phyloP scores from a whole-genome alignment of 495 filamentous ascomycete genomes.

The Aspergillus conjunctus region DNA sequence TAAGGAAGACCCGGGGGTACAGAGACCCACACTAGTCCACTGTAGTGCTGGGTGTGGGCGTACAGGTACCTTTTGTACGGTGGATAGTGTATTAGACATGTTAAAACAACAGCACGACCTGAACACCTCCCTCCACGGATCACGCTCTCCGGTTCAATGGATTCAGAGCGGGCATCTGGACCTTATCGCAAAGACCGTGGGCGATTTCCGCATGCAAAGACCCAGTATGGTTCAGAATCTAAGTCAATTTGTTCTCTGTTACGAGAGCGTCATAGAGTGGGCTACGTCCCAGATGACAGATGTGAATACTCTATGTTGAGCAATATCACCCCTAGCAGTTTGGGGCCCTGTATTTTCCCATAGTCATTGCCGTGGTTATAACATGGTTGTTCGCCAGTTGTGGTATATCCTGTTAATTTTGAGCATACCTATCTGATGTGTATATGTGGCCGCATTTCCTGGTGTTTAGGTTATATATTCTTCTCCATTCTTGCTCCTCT shows the following conservation, averaged over 20 bases:
- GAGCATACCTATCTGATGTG: slow-evolving; percentile 12
- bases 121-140: not conserved
- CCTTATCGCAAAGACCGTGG: slow-evolving; percentile 80
- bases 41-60: slow-evolving; percentile 95
- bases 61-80: slow-evolving; percentile 94
- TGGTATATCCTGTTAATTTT: not conserved
- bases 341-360: not conserved
- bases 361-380: too few relatives aligned
- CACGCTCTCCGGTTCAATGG: slow-evolving; percentile 51
- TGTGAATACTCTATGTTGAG: slow-evolving; percentile 9
- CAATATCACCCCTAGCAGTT: not conserved
- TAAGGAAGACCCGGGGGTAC: slow-evolving; percentile 57
- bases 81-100: slow-evolving; percentile 93
- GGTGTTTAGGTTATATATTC: slow-evolving; percentile 19
- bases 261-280: slow-evolving; percentile 95
- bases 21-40: slow-evolving; percentile 83
- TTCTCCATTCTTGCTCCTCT: slow-evolving; percentile 1
- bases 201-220: slow-evolving; percentile 84
- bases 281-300: slow-evolving; percentile 51
- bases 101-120: slow-evolving; percentile 71
- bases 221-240: slow-evolving; percentile 97
- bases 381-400: not conserved
- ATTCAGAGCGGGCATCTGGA: slow-evolving; percentile 63
- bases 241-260: slow-evolving; percentile 93
- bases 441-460: slow-evolving; percentile 22